Base-by-base conservation (phyloP, 805 yeast species). In the Lipomyces spencermartinsiae region DNA sequence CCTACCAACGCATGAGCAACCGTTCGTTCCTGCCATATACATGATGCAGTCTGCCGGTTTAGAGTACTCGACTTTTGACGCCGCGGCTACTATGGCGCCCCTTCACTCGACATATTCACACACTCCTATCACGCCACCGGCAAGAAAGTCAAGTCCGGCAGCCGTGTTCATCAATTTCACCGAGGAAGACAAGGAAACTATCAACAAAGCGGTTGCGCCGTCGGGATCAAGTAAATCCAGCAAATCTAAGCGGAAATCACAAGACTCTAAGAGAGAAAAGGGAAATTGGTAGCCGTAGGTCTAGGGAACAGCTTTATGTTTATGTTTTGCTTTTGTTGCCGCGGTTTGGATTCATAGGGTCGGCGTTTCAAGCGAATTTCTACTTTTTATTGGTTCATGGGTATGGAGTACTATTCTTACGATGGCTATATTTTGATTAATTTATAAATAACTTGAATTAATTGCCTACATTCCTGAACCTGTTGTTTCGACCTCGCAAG, bases 131-230 rank as follows among this genome's bases (percentile, higher is more conserved):
- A n/a, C 49, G 8, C 25, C 10, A 8, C 49, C 49, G 10, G 4
- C 49, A 16, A 16, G 10, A 43, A n/a, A 16, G 22, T 16, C 49
- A 43, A 16, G 22, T 1, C 49, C 49, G 10, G 22, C 19, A 16
- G 49, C 49, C 10, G 49, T 43, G 22, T 60, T 60, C 34, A 59
- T 60, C 22, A 60, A 60, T 51, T 53, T 55, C 34, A 60, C 63
- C 19, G 37, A 39, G 12, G 39, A 19, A 19, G 63, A 60, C 35
- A 29, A 49, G 31, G 63, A 56, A 39, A 12, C n/a, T 9, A 60
- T 60, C 63, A 29, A 46, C 37, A 60, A 55, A n/a, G 63, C 54
- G 8, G 63, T 60, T n/a, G 63, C 63, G 12, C 63, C 61, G 8
- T 53, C 62, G 12, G 63, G 63, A 22, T 60, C 63, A 12, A 33